Base-by-base conservation (phyloP, 164 flowering plant genomes). In the Vitis rotundifolia region DNA sequence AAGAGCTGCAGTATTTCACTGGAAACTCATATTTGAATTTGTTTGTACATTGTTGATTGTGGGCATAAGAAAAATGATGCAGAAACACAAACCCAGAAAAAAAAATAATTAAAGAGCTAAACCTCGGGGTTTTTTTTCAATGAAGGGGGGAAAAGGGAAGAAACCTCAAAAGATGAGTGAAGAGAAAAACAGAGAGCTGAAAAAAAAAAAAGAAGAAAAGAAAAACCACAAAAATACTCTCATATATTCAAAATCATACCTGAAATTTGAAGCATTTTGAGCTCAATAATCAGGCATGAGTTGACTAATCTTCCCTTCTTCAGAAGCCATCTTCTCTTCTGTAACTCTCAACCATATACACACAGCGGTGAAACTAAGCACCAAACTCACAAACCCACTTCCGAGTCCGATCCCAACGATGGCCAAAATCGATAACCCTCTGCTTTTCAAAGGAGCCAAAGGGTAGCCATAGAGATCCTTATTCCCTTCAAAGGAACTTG, bases 351-450 rank as follows among this genome's bases (percentile, higher is more conserved):
- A 79, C 99, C 98, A 94, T 15, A 90, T 71, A 73, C 99, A 95
- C 9, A 93, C 99, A 8, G 86, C 97, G 9, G 90, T 87, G 53
- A 95, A 95, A 66, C 99, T 95, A 12, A 95, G 69, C 26, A 93
- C 80, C 80, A 95, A 76, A 63, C 99, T 95, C 66, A 91, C 72
- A 9, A 91, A 63, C 61, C 99, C 99, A 70, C 99, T 95, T 10
- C 98, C 99, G 47, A 95, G 76, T 19, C 97, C 99, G 74, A 95
- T 95, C 77, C 88, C 92, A 12, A 93, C 99, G 61, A 95, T 95
- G 14, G 93, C 89, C 83, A 88, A 28, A 7, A 91, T 78, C 7
- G 96, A 85, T 48, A 95, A 60, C 14, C 94, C 91, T 63, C 73
- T 86, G 16, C 61, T 78, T 71, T 74, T 85, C 74, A 77, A 15